phyloP scores from a whole-genome alignment of 2,329 filamentous ascomycete genomes.

The Aspergillus jensenii region DNA sequence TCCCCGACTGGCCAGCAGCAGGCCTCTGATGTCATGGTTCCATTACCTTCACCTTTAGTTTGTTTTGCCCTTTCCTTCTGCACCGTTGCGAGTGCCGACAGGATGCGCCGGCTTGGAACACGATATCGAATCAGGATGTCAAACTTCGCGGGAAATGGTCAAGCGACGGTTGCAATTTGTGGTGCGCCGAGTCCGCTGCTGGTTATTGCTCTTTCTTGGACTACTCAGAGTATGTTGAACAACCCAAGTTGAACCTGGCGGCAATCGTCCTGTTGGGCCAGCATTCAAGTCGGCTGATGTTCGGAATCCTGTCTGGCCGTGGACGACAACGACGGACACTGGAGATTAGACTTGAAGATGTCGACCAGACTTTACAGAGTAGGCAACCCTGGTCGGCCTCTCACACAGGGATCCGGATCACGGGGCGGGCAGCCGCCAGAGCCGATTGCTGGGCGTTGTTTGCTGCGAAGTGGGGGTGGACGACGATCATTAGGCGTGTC shows the following conservation, averaged over 20 bases:
- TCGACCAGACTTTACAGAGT: neutral
- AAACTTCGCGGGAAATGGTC: neutral
- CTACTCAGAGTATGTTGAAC: neutral
- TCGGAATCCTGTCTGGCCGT: neutral
- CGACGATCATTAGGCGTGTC: constrained; percentile 9
- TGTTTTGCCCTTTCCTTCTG: neutral
- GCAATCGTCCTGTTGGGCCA: neutral
- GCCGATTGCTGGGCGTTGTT: neutral
- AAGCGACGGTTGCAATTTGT: neutral
- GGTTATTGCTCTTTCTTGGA: neutral
- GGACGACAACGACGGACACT: neutral
- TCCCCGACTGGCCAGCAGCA: neutral
- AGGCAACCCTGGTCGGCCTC: neutral
- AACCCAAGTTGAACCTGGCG: neutral
- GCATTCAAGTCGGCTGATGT: neutral
- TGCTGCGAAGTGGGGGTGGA: neutral
- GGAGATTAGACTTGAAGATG: neutral
- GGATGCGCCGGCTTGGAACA: neutral
- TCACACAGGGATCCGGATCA: neutral
- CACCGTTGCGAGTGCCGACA: neutral
- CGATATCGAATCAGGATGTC: neutral
- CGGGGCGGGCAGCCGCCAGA: neutral
- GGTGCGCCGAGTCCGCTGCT: neutral
- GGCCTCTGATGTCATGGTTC: constrained; percentile 4
- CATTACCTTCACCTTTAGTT: neutral